A percentile compares a stretch with the other conserved stretches of the same genome.
Evolutionary conservation across 139 green algal species (phyloP).

Genomic region (Coelastrella sp.): DNA sequence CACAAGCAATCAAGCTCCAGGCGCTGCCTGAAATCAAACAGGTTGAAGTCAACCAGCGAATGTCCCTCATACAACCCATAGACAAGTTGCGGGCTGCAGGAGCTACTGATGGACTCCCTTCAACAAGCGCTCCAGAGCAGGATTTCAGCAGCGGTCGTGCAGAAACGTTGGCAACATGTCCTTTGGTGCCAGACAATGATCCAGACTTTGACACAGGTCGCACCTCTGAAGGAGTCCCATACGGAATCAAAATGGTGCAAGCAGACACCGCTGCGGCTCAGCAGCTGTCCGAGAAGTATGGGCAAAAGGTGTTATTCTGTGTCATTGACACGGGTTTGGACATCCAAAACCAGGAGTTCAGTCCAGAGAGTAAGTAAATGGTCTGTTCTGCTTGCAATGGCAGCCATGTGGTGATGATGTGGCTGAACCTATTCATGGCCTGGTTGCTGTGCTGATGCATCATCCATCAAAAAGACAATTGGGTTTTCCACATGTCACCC

Average conservation of each 20-base stretch:
- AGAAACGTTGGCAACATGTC: too few relatives aligned
- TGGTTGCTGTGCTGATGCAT: not conserved
- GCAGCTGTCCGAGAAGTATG: not conserved
- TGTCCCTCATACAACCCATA: too few relatives aligned
- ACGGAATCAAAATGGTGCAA: slow-evolving; percentile 15
- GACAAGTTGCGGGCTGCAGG: too few relatives aligned
- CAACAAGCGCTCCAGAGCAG: too few relatives aligned
- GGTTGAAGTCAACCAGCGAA: too few relatives aligned
- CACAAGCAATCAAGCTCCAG: too few relatives aligned
- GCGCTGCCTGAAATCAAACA: too few relatives aligned
- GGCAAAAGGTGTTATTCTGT: slow-evolving; percentile 15
- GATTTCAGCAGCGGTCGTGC: too few relatives aligned
- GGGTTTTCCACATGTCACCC: too few relatives aligned
- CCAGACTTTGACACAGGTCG: not conserved
- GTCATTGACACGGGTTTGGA: slow-evolving; percentile 39
- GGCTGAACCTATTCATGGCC: too few relatives aligned
- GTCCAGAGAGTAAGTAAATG: not conserved
- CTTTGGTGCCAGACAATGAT: not conserved
- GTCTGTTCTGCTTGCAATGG: not conserved
- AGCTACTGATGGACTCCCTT: too few relatives aligned
- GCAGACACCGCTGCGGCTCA: not conserved
- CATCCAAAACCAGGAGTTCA: not conserved
- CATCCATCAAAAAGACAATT: not conserved
- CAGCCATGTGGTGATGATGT: too few relatives aligned
- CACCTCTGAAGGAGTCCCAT: not conserved